Evolutionary conservation across 306 rosid genomes (phyloP).

Genomic region (Pueraria montana): DNA sequence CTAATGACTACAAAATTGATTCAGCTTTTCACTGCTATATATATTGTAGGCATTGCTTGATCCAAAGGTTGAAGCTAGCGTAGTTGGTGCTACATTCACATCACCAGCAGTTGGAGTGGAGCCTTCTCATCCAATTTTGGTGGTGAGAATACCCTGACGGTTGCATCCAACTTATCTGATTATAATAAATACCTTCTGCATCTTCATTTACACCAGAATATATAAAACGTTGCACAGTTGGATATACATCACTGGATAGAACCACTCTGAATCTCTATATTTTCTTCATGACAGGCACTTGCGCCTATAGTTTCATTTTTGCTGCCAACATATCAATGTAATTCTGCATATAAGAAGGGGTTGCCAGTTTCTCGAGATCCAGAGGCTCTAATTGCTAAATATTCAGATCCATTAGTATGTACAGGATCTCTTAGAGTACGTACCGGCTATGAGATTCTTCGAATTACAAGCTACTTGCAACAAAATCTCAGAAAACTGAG

Average conservation of each 20-base stretch:
- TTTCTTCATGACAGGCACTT: slow-evolving; percentile 61
- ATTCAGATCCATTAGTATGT: slow-evolving; percentile 89
- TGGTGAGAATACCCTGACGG: slow-evolving; percentile 58
- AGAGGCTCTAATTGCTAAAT: slow-evolving; percentile 77
- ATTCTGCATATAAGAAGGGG: slow-evolving; percentile 73
- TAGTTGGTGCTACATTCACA: slow-evolving; percentile 79
- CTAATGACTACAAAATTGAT: neutral
- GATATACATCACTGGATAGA: neutral
- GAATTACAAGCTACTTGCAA: slow-evolving; percentile 73
- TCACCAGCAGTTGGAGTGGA: slow-evolving; percentile 96
- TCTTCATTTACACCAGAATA: neutral
- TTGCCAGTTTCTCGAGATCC: slow-evolving; percentile 80
- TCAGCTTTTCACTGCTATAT: neutral
- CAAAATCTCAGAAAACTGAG: slow-evolving; percentile 67
- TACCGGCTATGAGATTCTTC: slow-evolving; percentile 87
- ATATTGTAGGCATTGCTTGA: slow-evolving; percentile 79
- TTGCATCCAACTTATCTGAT: neutral
- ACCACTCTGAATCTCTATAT: neutral
- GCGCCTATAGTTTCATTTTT: slow-evolving; percentile 82
- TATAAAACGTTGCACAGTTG: neutral
- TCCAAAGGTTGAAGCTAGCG: slow-evolving; percentile 66
- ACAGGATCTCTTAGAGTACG: slow-evolving; percentile 79
- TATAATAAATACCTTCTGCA: neutral
- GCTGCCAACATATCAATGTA: slow-evolving; percentile 75
- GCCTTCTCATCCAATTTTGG: slow-evolving; percentile 77